These are phyloP conservation scores for Symbiodinium natans DNA, from an alignment of 73 alveolate species.

Conservation along the genomic window DNA sequence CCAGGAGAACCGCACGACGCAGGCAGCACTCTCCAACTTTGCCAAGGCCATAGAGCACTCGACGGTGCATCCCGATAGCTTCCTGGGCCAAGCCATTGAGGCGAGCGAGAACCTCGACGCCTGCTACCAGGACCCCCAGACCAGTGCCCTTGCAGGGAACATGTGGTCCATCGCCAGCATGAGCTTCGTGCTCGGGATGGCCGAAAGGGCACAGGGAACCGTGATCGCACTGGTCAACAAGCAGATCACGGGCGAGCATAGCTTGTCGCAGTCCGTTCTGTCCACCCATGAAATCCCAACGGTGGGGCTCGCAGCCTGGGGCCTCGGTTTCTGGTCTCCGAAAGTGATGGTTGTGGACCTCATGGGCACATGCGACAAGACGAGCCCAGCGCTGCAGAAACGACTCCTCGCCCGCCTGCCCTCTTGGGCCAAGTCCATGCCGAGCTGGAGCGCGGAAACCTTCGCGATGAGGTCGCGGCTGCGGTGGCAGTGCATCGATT, in stretches of 20 bases:
- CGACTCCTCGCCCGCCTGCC: constrained; percentile 6
- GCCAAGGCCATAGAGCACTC: background rate
- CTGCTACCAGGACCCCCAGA: background rate
- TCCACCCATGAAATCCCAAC: background rate
- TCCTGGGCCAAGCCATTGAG: background rate
- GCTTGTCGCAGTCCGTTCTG: background rate
- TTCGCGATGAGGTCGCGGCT: background rate
- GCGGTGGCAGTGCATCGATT: background rate
- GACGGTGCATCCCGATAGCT: background rate
- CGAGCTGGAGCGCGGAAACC: background rate
- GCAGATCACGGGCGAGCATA: background rate
- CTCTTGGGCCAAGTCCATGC: background rate
- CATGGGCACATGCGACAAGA: background rate
- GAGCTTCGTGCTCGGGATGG: background rate
- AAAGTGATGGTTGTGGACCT: background rate
- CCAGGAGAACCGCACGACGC: background rate
- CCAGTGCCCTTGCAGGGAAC: background rate
- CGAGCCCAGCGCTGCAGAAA: background rate
- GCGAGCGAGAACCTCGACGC: background rate
- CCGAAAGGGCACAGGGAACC: background rate
- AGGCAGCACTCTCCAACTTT: background rate
- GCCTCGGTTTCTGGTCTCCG: background rate
- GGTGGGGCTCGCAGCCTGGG: background rate
- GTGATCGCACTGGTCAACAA: background rate
- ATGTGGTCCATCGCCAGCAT: background rate